These are phyloP conservation scores for Hypoxylon sp. DNA, from an alignment of 2,329 filamentous ascomycete species.

Conservation along the genomic window DNA sequence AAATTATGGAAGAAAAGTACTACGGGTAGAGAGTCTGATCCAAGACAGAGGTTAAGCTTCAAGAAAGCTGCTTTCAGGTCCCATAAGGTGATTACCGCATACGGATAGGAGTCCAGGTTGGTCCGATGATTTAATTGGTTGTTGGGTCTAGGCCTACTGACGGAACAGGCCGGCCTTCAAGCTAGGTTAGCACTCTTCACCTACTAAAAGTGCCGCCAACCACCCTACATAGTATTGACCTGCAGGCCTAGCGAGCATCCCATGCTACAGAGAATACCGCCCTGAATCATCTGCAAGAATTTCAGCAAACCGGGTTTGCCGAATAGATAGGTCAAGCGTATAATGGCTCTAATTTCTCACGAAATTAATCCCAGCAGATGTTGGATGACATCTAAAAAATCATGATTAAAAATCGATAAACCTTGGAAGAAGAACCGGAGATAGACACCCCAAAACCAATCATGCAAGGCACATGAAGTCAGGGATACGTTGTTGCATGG, in stretches of 20 bases:
- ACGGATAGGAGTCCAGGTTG: conserved; percentile 26
- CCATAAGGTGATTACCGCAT: conserved; percentile 37
- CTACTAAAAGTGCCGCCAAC: conserved; percentile 16
- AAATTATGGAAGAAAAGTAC: conserved; percentile 26
- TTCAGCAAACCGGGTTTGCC: background rate
- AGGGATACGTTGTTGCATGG: conserved; percentile 3
- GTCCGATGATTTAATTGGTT: conserved; percentile 28
- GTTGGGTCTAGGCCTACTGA: conserved; percentile 8
- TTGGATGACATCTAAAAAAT: background rate
- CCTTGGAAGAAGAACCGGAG: background rate
- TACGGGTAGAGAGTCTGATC: conserved; percentile 11
- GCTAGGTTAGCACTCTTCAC: conserved; percentile 6
- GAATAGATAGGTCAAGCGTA: background rate
- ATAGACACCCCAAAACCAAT: conserved; percentile 1
- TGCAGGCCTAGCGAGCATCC: background rate
- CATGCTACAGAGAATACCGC: background rate
- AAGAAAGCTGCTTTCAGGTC: conserved; percentile 18
- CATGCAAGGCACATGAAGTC: conserved; percentile 26
- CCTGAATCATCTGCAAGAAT: background rate
- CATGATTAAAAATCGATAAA: background rate
- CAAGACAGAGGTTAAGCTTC: conserved; percentile 17
- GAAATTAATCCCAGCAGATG: background rate
- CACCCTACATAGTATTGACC: background rate
- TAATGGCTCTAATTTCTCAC: background rate
- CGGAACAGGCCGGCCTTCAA: background rate